These are phyloP conservation scores for Didymella pomorum DNA, from an alignment of 2,329 filamentous ascomycete genomes.

Conservation along the genomic window DNA sequence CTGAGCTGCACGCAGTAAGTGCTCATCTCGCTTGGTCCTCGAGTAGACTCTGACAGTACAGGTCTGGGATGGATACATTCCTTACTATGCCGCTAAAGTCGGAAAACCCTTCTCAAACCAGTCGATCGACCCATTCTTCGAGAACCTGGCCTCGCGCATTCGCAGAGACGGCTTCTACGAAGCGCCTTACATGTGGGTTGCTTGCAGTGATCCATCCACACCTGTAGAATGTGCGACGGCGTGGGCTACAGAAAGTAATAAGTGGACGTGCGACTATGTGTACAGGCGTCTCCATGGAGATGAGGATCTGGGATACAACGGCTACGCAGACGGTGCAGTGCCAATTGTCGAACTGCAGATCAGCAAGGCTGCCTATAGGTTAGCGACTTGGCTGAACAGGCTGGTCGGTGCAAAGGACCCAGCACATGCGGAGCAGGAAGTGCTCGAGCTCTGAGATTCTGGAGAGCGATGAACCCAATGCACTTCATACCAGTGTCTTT, in stretches of 20 bases:
- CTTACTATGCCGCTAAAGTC: conserved; percentile 49
- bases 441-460: conserved; percentile 26
- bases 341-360: conserved; percentile 54
- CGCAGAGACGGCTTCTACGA: conserved; percentile 47
- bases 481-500: no score
- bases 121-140: conserved; percentile 49
- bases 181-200: conserved; percentile 47
- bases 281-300: conserved; percentile 43
- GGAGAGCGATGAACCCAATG: neutral
- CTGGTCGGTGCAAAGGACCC: conserved; percentile 34
- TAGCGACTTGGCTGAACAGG: conserved; percentile 52
- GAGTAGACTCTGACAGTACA: conserved; percentile 26
- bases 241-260: conserved; percentile 53
- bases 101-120: conserved; percentile 45
- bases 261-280: conserved; percentile 52
- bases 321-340: conserved; percentile 50
- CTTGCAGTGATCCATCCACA: conserved; percentile 46
- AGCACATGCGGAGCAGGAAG: conserved; percentile 20
- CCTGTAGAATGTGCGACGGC: conserved; percentile 45
- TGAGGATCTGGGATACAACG: conserved; percentile 47
- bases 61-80: conserved; percentile 53
- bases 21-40: neutral
- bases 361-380: conserved; percentile 51
- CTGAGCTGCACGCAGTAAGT: conserved; percentile 51
- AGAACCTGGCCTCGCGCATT: conserved; percentile 47